A percentile compares a stretch with the other conserved stretches of the same genome.
Conservation (phyloP, 768 basidiomycete genomes). For the Cystobasidium onofrii region DNA sequence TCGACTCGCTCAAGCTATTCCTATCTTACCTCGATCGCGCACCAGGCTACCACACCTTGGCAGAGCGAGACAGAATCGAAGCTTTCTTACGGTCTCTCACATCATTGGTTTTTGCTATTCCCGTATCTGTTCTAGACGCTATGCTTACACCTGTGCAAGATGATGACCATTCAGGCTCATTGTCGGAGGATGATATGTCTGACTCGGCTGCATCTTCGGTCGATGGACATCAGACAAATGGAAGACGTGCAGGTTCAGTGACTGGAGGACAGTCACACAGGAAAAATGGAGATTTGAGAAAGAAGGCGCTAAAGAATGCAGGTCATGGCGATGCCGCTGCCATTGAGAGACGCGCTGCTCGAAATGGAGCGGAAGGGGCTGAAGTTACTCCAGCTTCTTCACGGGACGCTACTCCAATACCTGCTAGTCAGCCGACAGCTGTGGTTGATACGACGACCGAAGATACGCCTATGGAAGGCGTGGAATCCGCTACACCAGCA, state of each 20-base stretch:
- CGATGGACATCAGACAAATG: not conserved
- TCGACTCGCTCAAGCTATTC: slow-evolving; percentile 74
- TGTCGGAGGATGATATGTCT: slow-evolving; percentile 17
- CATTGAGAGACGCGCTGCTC: not conserved
- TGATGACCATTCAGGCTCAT: not conserved
- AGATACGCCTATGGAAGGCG: slow-evolving; percentile 21
- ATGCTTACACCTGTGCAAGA: slow-evolving; percentile 31
- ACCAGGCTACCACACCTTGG: slow-evolving; percentile 50
- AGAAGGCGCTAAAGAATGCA: slow-evolving; percentile 66
- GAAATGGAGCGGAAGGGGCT: slow-evolving; percentile 46
- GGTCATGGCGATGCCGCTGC: slow-evolving; percentile 48
- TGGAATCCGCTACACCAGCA: not conserved
- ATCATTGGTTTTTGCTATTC: slow-evolving; percentile 37
- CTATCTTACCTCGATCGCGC: slow-evolving; percentile 85
- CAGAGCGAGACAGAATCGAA: slow-evolving; percentile 76
- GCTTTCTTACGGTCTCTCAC: slow-evolving; percentile 69
- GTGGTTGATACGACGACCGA: slow-evolving; percentile 29
- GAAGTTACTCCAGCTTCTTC: slow-evolving; percentile 42
- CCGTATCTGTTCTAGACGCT: slow-evolving; percentile 23
- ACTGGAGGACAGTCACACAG: not conserved
- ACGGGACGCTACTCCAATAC: slow-evolving; percentile 1
- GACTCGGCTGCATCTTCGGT: slow-evolving; percentile 27
- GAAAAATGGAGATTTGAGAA: slow-evolving; percentile 56
- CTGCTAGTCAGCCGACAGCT: slow-evolving; percentile 31
- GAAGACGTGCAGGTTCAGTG: not conserved